phyloP scores from a whole-genome alignment of 345 rosid species.

The Microthlaspi erraticum region DNA sequence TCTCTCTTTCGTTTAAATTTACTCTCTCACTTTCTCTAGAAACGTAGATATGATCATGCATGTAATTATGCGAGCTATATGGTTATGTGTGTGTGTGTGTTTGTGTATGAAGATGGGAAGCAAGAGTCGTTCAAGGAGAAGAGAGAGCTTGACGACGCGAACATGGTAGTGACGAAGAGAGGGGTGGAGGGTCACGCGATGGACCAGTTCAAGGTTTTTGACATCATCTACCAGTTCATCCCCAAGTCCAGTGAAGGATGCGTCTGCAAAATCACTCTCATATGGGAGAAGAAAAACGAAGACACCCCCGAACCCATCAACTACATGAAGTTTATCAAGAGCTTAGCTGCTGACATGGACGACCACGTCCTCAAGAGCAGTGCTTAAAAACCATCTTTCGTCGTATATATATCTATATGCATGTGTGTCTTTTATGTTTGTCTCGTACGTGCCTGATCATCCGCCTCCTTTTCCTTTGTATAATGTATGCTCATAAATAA shows the following conservation, averaged over 20 bases:
- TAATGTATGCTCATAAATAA: too few species aligned
- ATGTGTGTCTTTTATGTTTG: too few species aligned
- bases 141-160: too few species aligned
- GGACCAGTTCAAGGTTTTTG: too few species aligned
- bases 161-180: too few species aligned
- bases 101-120: conserved; percentile 28
- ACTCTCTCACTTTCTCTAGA: not conserved
- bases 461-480: too few species aligned
- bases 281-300: conserved; percentile 31
- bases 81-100: too few species aligned
- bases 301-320: conserved; percentile 21
- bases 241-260: conserved; percentile 17
- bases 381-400: too few species aligned
- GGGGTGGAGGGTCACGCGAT: too few species aligned
- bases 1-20: not conserved
- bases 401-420: too few species aligned
- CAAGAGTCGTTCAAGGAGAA: conserved; percentile 14
- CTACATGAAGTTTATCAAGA: conserved; percentile 33
- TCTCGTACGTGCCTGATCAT: too few species aligned
- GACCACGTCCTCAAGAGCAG: conserved; percentile 32
- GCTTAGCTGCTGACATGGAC: conserved; percentile 33
- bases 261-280: conserved; percentile 30
- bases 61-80: not conserved
- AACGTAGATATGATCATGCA: not conserved
- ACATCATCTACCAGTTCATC: too few species aligned